Percentiles rank a stretch among this genome's conserved stretches.
Evolutionary conservation across 2,329 filamentous ascomycete genomes (phyloP).

Genomic region (Xylariomycetidae sp.): DNA sequence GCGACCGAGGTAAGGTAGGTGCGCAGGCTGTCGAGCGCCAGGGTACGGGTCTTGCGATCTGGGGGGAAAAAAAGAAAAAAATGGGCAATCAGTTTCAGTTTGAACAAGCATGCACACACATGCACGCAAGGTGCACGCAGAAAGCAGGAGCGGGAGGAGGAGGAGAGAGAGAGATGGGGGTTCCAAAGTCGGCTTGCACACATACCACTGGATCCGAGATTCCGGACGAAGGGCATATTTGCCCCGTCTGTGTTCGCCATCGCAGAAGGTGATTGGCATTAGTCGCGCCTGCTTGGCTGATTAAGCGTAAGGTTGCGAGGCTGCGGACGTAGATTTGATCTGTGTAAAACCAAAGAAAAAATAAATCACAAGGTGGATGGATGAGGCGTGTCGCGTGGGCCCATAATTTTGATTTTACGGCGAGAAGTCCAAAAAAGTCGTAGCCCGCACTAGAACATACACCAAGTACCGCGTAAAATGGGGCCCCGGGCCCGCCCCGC

Average conservation of each 20-base stretch:
- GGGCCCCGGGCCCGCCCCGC: too few species aligned
- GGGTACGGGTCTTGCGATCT: constrained; percentile 76
- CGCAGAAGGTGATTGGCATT: constrained; percentile 2
- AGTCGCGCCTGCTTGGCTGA: too few species aligned
- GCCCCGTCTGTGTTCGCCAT: constrained; percentile 37
- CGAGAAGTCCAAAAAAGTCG: too few species aligned
- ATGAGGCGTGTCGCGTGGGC: too few species aligned
- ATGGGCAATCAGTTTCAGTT: background rate
- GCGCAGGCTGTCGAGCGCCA: constrained; percentile 71
- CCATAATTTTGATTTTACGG: too few species aligned
- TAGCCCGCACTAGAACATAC: too few species aligned
- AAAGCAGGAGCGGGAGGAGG: background rate
- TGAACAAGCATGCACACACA: background rate
- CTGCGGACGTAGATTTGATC: too few species aligned
- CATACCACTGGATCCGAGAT: constrained; percentile 79
- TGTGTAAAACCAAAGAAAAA: too few species aligned
- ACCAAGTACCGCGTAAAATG: too few species aligned
- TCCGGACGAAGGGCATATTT: constrained; percentile 71
- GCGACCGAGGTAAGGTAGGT: constrained; percentile 66
- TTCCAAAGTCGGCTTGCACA: constrained; percentile 15
- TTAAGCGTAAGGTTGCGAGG: too few species aligned
- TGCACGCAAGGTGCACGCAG: constrained; percentile 1
- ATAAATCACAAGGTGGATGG: too few species aligned
- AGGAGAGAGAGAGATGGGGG: background rate
- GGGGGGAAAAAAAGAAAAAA: constrained; percentile 1